Base-by-base conservation (phyloP, 768 basidiomycete species). In the Leccinellum rugosiceps region DNA sequence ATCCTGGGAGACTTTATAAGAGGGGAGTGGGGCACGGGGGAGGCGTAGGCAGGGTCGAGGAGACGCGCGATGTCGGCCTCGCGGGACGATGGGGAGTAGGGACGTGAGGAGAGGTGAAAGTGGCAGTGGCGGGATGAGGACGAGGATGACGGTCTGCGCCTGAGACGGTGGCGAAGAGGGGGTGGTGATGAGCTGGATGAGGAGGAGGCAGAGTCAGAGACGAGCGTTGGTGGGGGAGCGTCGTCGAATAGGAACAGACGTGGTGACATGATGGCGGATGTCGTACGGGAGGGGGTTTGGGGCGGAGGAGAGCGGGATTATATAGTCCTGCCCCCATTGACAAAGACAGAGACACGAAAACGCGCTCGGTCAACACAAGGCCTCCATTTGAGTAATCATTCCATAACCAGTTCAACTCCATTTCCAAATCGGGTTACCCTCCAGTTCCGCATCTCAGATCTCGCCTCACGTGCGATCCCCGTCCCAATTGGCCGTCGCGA, bases 31-130 rank as follows among this genome's bases (percentile, higher is more conserved):
- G 64, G 58, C 49, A 57, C 71, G 58, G 59, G 73, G 30, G 52
- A 78, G 35, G 82, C 74, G 73, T 86, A 86, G 19, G 83, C 74
- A 5, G 85, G 85, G 75, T 86, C 85, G 63, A 86, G 83, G 51
- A 86, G 77, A 48, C 85, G 83, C 3, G 82, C 78, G 62, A 86
- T 77, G 73, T 86, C 84, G 5, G 78, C 74, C 9, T 74, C 77
- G 54, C 76, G 75, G 1, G 75, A 65, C 14, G 74, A 72, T 1
- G 74, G 74, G 15, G 73, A 73, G 61, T 77, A 71, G 0, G 71
- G 64, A 5, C 71, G 68, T 0, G 68, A 44, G 1, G 57, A 57
- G 17, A 56, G 55, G 2, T n/a, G 25, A 9, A 50, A 52, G 6
- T 43, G 28, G 52, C 35, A 41, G 19, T 38, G 41, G 58, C 69